Base-by-base conservation (phyloP, 2,329 filamentous ascomycete species). In the Coniochaeta prunicola region DNA sequence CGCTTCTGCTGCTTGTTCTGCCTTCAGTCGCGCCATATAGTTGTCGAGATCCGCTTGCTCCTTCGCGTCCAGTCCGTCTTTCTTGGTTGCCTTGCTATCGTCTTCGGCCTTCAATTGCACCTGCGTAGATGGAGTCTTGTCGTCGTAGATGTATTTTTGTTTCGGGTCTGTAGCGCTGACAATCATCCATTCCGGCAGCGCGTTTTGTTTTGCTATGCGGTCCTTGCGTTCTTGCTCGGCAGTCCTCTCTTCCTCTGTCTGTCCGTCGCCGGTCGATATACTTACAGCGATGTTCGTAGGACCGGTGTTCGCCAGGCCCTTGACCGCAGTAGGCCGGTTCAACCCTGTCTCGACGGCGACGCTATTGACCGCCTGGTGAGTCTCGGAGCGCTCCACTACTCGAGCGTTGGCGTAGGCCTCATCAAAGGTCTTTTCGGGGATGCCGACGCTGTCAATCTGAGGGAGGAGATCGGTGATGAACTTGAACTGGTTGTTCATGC, bases 391-490 rank as follows among this genome's bases (percentile, higher is more conserved):
- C 57, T 84, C 74, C 28, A 92, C 83, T 3, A 86, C 85, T 15
- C 85, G 79, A 19, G 83, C 81, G 57, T 81, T 81, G 26, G 81
- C 77, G 26, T 89, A 77, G 2, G 89, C 89, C 24, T 83, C 79
- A 56, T 91, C 87, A 64, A 91, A 91, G 63, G 83, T 87, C 68
- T 89, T 88, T 63, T 87, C 87, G 1, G 90, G 90, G 7, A 96
- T 85, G 38, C 85, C 78, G 6, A 87, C 80, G n/a, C 82, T 79
- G 68, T 94, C 91, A 60, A 96, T 90, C 67, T 88, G 82, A 58
- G 88, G 88, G 62, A 96, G 78, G 58, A 92, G 79, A 59, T 89
- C 84, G 59, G 89, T 88, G 64, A 94, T 86, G 66, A 90, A 90
- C 65, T 86, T 87, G 72, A 93, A 87, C 70, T 93, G 88, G 66